A percentile compares a stretch with the other conserved stretches of the same genome.
Conservation (phyloP, 140 eudicot species). For the Anethum foeniculum region DNA sequence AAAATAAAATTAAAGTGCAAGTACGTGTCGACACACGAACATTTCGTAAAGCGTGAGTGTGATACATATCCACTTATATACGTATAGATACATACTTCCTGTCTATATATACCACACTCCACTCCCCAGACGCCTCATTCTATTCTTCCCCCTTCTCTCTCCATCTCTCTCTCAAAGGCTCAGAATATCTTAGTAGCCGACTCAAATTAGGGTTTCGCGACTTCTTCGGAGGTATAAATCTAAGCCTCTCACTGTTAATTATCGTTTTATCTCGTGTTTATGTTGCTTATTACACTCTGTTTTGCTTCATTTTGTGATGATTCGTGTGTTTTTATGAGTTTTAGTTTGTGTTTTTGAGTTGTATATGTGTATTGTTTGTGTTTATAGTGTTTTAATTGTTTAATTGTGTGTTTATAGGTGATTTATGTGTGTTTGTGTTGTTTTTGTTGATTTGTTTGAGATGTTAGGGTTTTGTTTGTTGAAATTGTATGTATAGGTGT, state of each 20-base stretch:
- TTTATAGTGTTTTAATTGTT: background rate
- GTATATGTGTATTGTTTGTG: background rate
- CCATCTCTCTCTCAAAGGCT: background rate
- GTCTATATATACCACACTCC: background rate
- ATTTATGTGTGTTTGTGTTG: background rate
- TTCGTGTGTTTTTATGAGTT: background rate
- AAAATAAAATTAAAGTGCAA: background rate
- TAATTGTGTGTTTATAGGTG: background rate
- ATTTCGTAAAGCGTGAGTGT: background rate
- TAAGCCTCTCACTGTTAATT: background rate
- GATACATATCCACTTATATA: background rate
- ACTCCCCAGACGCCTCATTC: background rate
- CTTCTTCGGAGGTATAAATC: background rate
- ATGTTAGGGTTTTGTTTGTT: background rate
- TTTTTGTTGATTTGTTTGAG: background rate
- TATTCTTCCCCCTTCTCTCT: background rate
- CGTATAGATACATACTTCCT: background rate
- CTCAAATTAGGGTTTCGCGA: background rate
- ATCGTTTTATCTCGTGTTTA: background rate
- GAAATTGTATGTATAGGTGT: background rate
- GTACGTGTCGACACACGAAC: background rate
- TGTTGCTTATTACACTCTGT: background rate
- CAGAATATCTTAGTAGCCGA: background rate
- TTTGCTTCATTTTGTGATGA: background rate
- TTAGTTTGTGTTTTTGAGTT: background rate